Conservation (phyloP, 208 protist species). For the Leptomonas pyrrhocoris region DNA sequence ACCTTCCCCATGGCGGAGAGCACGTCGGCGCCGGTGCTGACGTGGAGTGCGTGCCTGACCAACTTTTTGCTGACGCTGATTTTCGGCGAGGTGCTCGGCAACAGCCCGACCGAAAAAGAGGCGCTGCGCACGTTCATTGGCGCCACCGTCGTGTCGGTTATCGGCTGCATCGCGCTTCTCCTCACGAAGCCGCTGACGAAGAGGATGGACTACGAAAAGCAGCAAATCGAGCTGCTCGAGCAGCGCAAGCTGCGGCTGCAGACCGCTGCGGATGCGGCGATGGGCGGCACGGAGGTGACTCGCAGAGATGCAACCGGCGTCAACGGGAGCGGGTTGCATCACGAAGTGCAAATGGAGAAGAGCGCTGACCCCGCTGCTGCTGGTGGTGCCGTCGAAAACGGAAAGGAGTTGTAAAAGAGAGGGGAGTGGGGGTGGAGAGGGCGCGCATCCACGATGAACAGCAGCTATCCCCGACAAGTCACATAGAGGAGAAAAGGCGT, state of each 20-base stretch:
- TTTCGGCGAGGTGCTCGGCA: conserved; percentile 64
- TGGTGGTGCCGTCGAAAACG: no score
- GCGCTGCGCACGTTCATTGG: conserved; percentile 64
- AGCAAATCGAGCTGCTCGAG: conserved; percentile 26
- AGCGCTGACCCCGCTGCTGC: neutral
- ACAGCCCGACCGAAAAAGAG: conserved; percentile 45
- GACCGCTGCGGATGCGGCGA: conserved; percentile 4
- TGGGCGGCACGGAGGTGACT: neutral
- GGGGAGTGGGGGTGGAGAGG: no score
- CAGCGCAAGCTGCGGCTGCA: conserved; percentile 24
- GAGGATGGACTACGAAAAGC: conserved; percentile 59
- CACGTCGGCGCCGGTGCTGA: conserved; percentile 71
- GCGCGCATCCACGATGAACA: no score
- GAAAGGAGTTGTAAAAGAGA: neutral
- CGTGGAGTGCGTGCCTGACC: conserved; percentile 66
- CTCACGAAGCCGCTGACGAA: conserved; percentile 49
- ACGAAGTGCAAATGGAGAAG: neutral
- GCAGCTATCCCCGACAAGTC: no score
- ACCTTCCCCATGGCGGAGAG: conserved; percentile 79
- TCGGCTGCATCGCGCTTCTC: conserved; percentile 52
- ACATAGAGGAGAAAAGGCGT: no score
- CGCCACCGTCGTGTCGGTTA: conserved; percentile 52
- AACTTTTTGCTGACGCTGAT: conserved; percentile 66
- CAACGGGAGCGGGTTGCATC: neutral
- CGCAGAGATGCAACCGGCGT: neutral